phyloP scores from a whole-genome alignment of 2,329 filamentous ascomycete species.

The Aspergillus cejpii region DNA sequence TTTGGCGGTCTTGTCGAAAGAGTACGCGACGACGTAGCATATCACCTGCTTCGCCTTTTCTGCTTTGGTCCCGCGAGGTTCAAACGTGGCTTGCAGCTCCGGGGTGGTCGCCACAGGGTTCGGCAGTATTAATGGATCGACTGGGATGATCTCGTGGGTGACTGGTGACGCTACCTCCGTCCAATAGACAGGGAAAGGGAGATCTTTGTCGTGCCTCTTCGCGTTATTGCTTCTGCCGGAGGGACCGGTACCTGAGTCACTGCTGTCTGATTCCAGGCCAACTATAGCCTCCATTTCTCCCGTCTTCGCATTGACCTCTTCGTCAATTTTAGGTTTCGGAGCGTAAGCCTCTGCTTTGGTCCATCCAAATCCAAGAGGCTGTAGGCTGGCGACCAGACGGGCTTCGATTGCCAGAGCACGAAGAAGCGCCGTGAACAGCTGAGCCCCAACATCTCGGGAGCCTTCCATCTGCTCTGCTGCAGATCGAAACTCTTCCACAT shows the following conservation, averaged over 20 bases:
- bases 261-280: constrained; percentile 16
- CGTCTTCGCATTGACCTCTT: constrained; percentile 5
- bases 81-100: constrained; percentile 66
- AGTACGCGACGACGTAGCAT: constrained; percentile 79
- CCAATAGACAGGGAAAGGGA: constrained; percentile 88
- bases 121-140: constrained; percentile 66
- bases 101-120: constrained; percentile 63
- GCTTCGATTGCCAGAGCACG: constrained; percentile 75
- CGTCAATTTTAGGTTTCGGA: constrained; percentile 23
- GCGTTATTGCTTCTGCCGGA: constrained; percentile 36
- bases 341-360: constrained; percentile 76
- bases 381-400: constrained; percentile 74
- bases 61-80: constrained; percentile 74
- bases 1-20: constrained; percentile 79
- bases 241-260: constrained; percentile 17
- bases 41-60: constrained; percentile 85
- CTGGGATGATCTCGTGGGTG: constrained; percentile 68
- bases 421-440: constrained; percentile 81
- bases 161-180: constrained; percentile 78
- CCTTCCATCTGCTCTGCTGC: constrained; percentile 65
- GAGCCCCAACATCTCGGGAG: constrained; percentile 78
- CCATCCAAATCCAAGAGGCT: constrained; percentile 85
- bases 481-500: constrained; percentile 60
- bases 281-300: constrained; percentile 13
- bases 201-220: constrained; percentile 62